A percentile compares a stretch with the other conserved stretches of the same genome.
phyloP scores from a whole-genome alignment of 345 rosid species.

The Salix brachista region DNA sequence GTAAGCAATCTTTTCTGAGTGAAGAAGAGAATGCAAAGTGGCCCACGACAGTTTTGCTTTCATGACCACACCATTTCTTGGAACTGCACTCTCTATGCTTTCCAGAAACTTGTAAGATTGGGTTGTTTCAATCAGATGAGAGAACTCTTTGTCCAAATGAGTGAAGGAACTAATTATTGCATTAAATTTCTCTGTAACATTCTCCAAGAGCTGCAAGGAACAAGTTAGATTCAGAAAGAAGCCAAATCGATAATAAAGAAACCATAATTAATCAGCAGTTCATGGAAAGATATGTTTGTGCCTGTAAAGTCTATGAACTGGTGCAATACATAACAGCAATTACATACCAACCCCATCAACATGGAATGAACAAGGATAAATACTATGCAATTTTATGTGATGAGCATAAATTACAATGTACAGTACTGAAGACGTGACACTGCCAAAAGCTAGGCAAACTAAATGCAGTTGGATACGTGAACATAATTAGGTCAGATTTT shows the following conservation, averaged over 20 bases:
- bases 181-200: slow-evolving; percentile 76
- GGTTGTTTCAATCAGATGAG: slow-evolving; percentile 67
- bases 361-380: neutral
- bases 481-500: no score
- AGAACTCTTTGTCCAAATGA: slow-evolving; percentile 84
- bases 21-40: slow-evolving; percentile 91
- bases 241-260: neutral
- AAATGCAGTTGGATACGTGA: no score
- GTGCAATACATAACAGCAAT: neutral
- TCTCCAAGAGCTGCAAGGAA: slow-evolving; percentile 72
- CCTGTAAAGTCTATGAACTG: neutral
- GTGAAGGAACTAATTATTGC: slow-evolving; percentile 74
- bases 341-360: neutral
- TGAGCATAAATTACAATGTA: neutral
- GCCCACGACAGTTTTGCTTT: slow-evolving; percentile 76
- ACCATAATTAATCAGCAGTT: neutral
- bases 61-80: slow-evolving; percentile 42
- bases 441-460: neutral
- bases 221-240: slow-evolving; percentile 8
- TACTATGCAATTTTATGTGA: neutral
- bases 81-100: slow-evolving; percentile 39
- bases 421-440: neutral
- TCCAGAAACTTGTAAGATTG: slow-evolving; percentile 65
- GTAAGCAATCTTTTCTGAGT: slow-evolving; percentile 71
- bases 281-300: neutral